Conservation (phyloP, 768 basidiomycete species). For the Agaricus subrufescens region DNA sequence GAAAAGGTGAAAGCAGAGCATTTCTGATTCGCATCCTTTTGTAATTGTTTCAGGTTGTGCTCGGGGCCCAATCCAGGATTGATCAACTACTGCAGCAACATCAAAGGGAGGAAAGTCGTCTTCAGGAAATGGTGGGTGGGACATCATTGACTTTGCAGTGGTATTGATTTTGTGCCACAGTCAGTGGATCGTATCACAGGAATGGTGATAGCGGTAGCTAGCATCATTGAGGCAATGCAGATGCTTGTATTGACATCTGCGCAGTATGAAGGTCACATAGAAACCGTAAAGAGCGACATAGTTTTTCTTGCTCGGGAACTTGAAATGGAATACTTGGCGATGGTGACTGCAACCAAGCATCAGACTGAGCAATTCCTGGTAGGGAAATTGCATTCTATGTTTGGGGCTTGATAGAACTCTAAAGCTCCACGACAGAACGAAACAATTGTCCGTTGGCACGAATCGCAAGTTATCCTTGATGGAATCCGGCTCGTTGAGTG, state of each 20-base stretch:
- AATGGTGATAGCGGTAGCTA: not conserved
- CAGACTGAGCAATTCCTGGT: not conserved
- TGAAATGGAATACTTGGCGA: not conserved
- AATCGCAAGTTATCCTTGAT: not conserved
- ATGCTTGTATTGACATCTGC: not conserved
- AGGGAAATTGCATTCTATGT: too few species aligned
- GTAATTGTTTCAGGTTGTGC: not conserved
- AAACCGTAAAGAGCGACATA: slow-evolving; percentile 1
- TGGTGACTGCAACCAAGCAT: not conserved
- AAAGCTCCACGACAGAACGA: not conserved
- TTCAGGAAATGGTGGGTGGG: not conserved
- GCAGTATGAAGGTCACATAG: slow-evolving; percentile 3
- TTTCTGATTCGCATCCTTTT: not conserved
- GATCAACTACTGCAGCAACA: not conserved
- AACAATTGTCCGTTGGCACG: not conserved
- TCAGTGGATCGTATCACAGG: not conserved
- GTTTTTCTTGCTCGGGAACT: not conserved
- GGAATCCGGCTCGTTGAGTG: slow-evolving; percentile 7
- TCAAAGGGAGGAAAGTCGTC: not conserved
- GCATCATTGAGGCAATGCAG: too few species aligned
- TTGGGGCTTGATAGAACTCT: not conserved
- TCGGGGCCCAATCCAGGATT: not conserved
- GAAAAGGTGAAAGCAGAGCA: not conserved
- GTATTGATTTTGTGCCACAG: not conserved
- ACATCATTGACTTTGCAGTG: not conserved